Evolutionary conservation across 257 asterid species (phyloP).

Genomic region (Fraxinus pennsylvanica): DNA sequence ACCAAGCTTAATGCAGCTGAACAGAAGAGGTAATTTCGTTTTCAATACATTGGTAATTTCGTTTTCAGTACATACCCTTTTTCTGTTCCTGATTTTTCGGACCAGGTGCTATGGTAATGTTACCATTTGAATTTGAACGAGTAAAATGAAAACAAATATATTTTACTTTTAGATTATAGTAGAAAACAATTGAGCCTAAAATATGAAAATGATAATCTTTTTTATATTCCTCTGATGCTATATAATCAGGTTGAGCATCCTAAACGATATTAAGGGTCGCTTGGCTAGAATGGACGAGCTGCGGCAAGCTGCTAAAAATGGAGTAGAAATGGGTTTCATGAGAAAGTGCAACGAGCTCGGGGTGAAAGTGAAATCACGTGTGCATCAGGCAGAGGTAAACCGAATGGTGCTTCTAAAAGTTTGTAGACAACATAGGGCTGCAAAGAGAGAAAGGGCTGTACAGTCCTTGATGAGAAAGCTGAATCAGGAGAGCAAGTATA

Average conservation of each 20-base stretch:
- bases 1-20: constrained; percentile 42
- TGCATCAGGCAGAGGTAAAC: constrained; percentile 31
- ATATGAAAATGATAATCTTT: not conserved
- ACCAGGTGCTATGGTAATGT: not conserved
- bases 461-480: constrained; percentile 28
- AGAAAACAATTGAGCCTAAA: not conserved
- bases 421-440: constrained; percentile 28
- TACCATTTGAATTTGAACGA: not conserved
- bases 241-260: constrained; percentile 37
- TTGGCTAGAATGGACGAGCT: constrained; percentile 36
- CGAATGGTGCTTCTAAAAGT: constrained; percentile 31
- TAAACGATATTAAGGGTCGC: constrained; percentile 32
- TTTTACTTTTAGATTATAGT: not conserved
- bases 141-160: too few species aligned
- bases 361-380: constrained; percentile 28
- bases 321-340: constrained; percentile 28
- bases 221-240: not conserved
- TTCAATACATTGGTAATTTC: not conserved
- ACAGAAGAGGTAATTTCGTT: constrained; percentile 32
- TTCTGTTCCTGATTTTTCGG: not conserved
- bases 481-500: constrained; percentile 31
- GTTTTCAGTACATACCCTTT: too few species aligned
- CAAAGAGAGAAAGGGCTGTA: constrained; percentile 29
- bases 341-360: constrained; percentile 31
- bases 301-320: constrained; percentile 35